Conservation (phyloP, 2,329 filamentous ascomycete genomes). For the Dactylella cylindrospora region DNA sequence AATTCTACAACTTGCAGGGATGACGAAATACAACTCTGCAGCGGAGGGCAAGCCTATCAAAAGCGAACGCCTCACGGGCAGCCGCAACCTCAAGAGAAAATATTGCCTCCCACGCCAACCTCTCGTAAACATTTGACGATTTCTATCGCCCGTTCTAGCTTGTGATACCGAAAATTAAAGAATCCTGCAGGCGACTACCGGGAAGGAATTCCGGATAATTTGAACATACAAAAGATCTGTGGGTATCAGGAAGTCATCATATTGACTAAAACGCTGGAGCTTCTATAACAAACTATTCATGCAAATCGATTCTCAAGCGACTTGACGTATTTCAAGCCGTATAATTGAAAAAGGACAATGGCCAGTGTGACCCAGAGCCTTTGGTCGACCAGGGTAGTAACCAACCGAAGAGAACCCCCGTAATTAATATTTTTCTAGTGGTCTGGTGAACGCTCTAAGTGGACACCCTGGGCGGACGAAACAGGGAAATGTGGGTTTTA, state of each 20-base stretch:
- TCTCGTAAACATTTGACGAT: background rate
- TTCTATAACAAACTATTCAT: no score
- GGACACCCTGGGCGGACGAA: background rate
- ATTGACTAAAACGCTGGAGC: no score
- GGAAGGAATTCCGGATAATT: constrained; percentile 5
- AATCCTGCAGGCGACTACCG: constrained; percentile 10
- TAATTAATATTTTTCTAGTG: no score
- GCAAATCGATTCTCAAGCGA: no score
- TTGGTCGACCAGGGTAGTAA: constrained; percentile 5
- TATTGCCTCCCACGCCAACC: background rate
- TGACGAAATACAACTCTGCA: background rate
- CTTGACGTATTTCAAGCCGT: constrained; percentile 15
- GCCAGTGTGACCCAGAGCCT: constrained; percentile 20
- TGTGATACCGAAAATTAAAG: constrained; percentile 19
- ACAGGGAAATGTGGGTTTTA: background rate
- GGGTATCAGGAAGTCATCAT: no score
- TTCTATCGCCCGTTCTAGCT: constrained; percentile 1
- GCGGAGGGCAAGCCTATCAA: background rate
- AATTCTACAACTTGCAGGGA: constrained; percentile 23
- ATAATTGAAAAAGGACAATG: constrained; percentile 21
- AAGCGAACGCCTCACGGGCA: no score
- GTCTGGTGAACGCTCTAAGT: no score
- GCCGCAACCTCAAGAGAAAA: no score
- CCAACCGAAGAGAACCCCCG: constrained; percentile 13
- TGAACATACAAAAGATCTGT: no score